Evolutionary conservation across 257 asterid genomes (phyloP), one percentile per base, ranked within the genome.

Genomic region (Capsicum baccatum): DNA sequence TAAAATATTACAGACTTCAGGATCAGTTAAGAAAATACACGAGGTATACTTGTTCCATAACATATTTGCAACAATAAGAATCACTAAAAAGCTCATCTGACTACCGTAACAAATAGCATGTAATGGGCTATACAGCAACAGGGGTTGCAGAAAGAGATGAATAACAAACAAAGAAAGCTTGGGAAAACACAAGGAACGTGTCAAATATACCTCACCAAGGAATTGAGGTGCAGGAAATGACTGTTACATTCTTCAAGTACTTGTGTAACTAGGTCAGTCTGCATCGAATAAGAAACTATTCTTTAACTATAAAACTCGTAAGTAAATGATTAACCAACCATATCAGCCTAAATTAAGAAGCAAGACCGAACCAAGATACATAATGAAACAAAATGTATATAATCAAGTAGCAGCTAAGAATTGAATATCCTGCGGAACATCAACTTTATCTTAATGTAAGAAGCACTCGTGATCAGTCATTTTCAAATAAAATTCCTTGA

Each of bases 241-340:
- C 90, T 92, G 1, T 87, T 87, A 57, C 99, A 96, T 91, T 96
- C 99, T 87, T 92, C 97, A 78, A 94, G 87, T 87, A 92, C 98
- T 92, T 96, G 98, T 76, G 90, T 83, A 82, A 94, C 93, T 83
- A 94, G 87, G 81, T 94, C 96, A 78, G 90, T 91, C 99, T 97
- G 91, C 13, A 33, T 9, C 13, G 59, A 19, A 6, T 64, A 48
- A 19, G 57, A 54, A 66, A 76, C 4, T 57, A 37, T 17, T 4
- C 44, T 7, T 6, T 52, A 50, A 52, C 26, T 76, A 76, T 76
- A 21, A 76, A 76, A 76, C 19, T 76, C 62, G 1, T 50, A 52
- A 76, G 63, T 50, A 76, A 76, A 52, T 52, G 44, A 39, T 39
- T 39, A 39, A 39, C 44, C 4, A 39, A 39, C 44, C 4, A 3